phyloP scores from a whole-genome alignment of 2,329 filamentous ascomycete genomes.

The Sporothrix pseudoabietina region DNA sequence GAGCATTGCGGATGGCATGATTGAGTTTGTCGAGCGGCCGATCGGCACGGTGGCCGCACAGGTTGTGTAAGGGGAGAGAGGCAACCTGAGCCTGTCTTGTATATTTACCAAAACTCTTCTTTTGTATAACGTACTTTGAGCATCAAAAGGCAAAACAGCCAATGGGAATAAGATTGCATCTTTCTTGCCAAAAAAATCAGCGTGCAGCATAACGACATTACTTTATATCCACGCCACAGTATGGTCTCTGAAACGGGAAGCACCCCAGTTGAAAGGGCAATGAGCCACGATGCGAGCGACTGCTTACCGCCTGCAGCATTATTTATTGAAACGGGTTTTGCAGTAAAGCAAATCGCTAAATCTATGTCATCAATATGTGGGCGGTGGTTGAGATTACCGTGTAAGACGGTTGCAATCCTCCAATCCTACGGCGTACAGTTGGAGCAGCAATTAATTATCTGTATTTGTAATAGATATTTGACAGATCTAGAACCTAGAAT shows the following conservation, averaged over 20 bases:
- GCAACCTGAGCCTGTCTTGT: background rate
- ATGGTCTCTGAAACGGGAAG: background rate
- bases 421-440: background rate
- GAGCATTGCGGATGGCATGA: slow-evolving; percentile 82
- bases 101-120: background rate
- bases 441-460: background rate
- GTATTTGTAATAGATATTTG: background rate
- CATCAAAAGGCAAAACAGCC: background rate
- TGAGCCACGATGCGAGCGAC: background rate
- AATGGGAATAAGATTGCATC: background rate
- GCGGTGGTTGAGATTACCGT: background rate
- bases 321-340: background rate
- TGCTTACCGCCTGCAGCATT: background rate
- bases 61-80: slow-evolving; percentile 51
- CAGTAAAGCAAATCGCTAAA: background rate
- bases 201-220: background rate
- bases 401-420: background rate
- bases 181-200: background rate
- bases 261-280: background rate
- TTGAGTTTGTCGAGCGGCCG: slow-evolving; percentile 85
- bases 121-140: background rate
- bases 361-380: slow-evolving; percentile 5
- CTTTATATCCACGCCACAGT: background rate
- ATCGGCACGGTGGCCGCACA: slow-evolving; percentile 83
- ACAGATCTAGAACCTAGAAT: slow-evolving; percentile 22